phyloP scores from a whole-genome alignment of 192 early-diverging fungal genomes.

The Anaeromyces robustus region DNA sequence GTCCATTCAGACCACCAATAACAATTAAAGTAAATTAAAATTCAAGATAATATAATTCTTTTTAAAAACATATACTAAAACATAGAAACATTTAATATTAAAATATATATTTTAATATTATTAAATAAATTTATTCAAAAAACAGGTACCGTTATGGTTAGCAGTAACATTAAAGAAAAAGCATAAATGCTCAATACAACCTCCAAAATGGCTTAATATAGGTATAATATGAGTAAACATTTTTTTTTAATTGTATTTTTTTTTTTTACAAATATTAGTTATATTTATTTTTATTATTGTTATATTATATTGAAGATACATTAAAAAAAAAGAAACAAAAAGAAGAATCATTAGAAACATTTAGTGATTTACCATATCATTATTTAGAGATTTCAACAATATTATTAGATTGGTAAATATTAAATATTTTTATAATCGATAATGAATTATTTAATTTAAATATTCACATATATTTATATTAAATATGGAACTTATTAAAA shows the following conservation, averaged over 20 bases:
- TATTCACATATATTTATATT: too few relatives aligned
- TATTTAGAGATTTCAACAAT: conserved; percentile 72
- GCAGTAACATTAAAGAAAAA: conserved; percentile 67
- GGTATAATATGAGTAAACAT: conserved; percentile 19
- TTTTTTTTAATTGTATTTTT: too few relatives aligned
- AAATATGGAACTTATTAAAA: too few relatives aligned
- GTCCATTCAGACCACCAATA: conserved; percentile 68
- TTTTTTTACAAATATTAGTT: too few relatives aligned
- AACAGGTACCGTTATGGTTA: conserved; percentile 58
- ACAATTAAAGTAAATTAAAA: conserved; percentile 35
- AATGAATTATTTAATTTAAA: too few relatives aligned
- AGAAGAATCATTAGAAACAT: conserved; percentile 45
- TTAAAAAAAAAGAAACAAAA: conserved; percentile 41
- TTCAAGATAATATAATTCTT: too few relatives aligned
- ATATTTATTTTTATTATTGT: too few relatives aligned
- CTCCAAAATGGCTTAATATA: conserved; percentile 65
- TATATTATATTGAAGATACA: conserved; percentile 24
- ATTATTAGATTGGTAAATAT: conserved; percentile 49
- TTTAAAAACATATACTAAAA: too few relatives aligned
- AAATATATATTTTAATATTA: too few relatives aligned
- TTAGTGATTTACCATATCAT: conserved; percentile 56
- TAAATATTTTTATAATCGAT: too few relatives aligned
- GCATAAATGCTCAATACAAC: conserved; percentile 60
- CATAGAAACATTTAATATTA: too few relatives aligned
- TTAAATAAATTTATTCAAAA: too few relatives aligned